Conservation (phyloP, 2,329 filamentous ascomycete species). For the Decorospora gaudefroyi region DNA sequence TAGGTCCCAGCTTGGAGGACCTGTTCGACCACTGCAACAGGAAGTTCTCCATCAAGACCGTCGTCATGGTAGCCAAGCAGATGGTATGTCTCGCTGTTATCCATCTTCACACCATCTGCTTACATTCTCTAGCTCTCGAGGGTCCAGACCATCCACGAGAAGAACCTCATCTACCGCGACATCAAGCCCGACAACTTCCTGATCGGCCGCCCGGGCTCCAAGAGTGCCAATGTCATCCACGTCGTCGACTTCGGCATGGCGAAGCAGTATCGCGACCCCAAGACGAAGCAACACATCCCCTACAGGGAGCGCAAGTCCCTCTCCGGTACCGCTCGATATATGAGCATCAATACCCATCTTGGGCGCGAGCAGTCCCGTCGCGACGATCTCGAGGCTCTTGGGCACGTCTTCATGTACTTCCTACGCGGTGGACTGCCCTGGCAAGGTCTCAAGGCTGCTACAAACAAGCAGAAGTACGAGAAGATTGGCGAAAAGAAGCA, state of each 20-base stretch:
- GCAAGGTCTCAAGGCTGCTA: slow-evolving; percentile 70
- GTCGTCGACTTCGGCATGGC: slow-evolving; percentile 99
- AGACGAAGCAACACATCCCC: slow-evolving; percentile 98
- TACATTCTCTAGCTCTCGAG: slow-evolving; percentile 69
- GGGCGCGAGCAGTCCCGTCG: slow-evolving; percentile 93
- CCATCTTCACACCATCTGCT: slow-evolving; percentile 3
- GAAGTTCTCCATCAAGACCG: slow-evolving; percentile 94
- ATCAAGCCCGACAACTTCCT: slow-evolving; percentile 99
- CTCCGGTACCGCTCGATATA: slow-evolving; percentile 95
- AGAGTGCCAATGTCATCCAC: slow-evolving; percentile 96
- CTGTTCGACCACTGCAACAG: slow-evolving; percentile 97
- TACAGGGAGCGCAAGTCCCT: slow-evolving; percentile 96
- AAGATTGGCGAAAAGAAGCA: slow-evolving; percentile 99
- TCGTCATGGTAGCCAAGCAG: slow-evolving; percentile 98
- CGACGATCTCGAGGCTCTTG: slow-evolving; percentile 88
- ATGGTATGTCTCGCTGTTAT: slow-evolving; percentile 67
- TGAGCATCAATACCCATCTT: slow-evolving; percentile 99
- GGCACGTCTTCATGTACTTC: slow-evolving; percentile 73
- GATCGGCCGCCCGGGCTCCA: slow-evolving; percentile 87
- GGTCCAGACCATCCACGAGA: slow-evolving; percentile 94
- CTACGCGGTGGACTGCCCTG: slow-evolving; percentile 67
- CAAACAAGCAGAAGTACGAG: slow-evolving; percentile 96
- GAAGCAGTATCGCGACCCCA: slow-evolving; percentile 97
- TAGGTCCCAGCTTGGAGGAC: slow-evolving; percentile 93
- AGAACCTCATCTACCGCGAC: slow-evolving; percentile 98